Evolutionary conservation across 305 asterid species (phyloP), one percentile per base, ranked within the genome.

Genomic region (Fraxinus nigra): DNA sequence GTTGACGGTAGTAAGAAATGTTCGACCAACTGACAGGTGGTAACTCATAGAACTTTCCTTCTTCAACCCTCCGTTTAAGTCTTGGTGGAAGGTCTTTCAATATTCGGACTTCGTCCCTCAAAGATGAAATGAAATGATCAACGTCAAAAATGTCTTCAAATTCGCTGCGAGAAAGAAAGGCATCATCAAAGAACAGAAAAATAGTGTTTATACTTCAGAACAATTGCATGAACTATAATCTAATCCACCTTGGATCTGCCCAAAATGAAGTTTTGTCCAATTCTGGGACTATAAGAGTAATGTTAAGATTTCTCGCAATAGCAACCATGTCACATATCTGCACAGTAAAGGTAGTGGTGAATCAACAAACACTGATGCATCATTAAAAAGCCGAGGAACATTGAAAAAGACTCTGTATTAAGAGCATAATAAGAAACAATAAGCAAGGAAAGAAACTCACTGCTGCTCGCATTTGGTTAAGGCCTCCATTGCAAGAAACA

Each of bases 11-110:
- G 85, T 89, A 89, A 22, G 92, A 87, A 72, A 87, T 85, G 33
- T 87, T 84, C n/a, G 92, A 89, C 92, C 92, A 89, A 84, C 92
- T 89, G 81, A 89, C 70, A 38, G 92, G 90, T 46, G 92, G 86
- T 86, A 89, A 79, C 11, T 85, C 61, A 80, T 85, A 81, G 20
- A 84, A 40, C 33, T 63, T 48, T 79, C 90, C 90, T 6, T 67
- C 77, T 72, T 85, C 85, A 54, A 87, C 88, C 83, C 89, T 89
- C 51, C 48, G 78, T 80, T 89, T 85, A 40, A 89, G 81, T 72
- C 88, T 82, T 38, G 88, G 86, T 0, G 92, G 92, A 51, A 89
- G 88, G 83, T 85, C 90, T 85, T 87, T 89, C 65, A 85, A 79
- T 82, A 89, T 84, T 46, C 90, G 89, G 33, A 89, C 92, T 63